Conservation (phyloP, 345 rosid species). For the Bruguiera gymnorhiza region DNA sequence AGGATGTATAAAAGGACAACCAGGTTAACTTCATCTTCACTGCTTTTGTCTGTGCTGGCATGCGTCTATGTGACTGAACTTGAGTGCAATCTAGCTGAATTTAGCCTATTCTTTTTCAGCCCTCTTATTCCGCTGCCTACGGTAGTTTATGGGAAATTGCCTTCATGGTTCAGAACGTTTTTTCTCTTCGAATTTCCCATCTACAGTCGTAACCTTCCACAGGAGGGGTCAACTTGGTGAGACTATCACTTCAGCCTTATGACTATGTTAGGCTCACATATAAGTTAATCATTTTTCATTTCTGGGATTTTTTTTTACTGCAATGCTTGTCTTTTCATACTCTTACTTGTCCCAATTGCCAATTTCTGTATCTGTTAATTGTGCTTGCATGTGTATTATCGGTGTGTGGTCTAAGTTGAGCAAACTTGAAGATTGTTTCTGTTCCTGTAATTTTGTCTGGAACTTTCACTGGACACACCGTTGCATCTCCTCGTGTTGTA, state of each 20-base stretch:
- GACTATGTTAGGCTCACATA: too few species aligned
- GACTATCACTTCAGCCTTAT: constrained; percentile 7
- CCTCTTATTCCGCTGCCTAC: constrained; percentile 75
- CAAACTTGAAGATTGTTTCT: too few species aligned
- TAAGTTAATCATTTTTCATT: too few species aligned
- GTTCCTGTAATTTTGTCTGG: too few species aligned
- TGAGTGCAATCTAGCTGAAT: constrained; percentile 1
- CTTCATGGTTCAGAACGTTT: constrained; percentile 63
- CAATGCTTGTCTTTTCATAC: too few species aligned
- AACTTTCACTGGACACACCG: too few species aligned
- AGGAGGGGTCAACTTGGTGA: constrained; percentile 62
- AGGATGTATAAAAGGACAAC: constrained; percentile 68
- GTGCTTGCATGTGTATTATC: too few species aligned
- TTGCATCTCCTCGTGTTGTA: too few species aligned
- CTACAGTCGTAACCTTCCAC: constrained; percentile 69
- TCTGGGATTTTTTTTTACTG: too few species aligned
- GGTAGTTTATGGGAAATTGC: constrained; percentile 56
- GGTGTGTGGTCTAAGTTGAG: too few species aligned
- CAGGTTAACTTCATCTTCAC: constrained; percentile 38
- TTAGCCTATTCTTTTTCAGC: constrained; percentile 43
- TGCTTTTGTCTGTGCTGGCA: neutral
- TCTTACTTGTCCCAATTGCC: too few species aligned
- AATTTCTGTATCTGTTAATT: too few species aligned
- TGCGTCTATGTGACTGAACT: neutral
- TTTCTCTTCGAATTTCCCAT: constrained; percentile 75